phyloP scores from a whole-genome alignment of 257 asterid genomes.

The Solanum bulbocastanum region DNA sequence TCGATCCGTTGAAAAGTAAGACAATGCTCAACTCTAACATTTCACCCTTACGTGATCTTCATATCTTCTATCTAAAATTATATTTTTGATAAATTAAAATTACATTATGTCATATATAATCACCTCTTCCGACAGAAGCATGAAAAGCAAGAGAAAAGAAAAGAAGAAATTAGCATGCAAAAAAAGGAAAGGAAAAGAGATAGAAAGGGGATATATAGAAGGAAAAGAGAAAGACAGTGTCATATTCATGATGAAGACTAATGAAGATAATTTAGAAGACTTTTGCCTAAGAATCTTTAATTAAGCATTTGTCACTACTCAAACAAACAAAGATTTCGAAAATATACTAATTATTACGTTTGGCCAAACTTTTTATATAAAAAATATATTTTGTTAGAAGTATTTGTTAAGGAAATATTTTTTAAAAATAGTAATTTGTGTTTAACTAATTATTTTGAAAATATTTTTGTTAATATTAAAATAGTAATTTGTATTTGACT shows the following conservation, averaged over 20 bases:
- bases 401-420: too few relatives aligned
- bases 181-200: not conserved
- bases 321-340: slow-evolving; percentile 13
- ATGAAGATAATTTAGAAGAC: not conserved
- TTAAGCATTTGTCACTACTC: slow-evolving; percentile 1
- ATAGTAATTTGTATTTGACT: not conserved
- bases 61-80: too few relatives aligned
- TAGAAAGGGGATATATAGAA: not conserved
- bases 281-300: not conserved
- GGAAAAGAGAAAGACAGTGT: not conserved
- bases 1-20: too few relatives aligned
- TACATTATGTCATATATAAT: not conserved
- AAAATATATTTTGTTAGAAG: too few relatives aligned
- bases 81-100: too few relatives aligned
- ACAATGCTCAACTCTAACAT: fast-evolving
- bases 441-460: too few relatives aligned
- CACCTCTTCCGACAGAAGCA: not conserved
- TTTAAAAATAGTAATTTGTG: too few relatives aligned
- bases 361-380: too few relatives aligned
- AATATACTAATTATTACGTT: slow-evolving; percentile 3
- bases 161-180: not conserved
- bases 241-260: not conserved
- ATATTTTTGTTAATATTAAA: not conserved
- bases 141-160: not conserved
- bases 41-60: not conserved